Evolutionary conservation across 257 asterid species (phyloP), one percentile per base, ranked within the genome.

Genomic region (Lycium barbarum): DNA sequence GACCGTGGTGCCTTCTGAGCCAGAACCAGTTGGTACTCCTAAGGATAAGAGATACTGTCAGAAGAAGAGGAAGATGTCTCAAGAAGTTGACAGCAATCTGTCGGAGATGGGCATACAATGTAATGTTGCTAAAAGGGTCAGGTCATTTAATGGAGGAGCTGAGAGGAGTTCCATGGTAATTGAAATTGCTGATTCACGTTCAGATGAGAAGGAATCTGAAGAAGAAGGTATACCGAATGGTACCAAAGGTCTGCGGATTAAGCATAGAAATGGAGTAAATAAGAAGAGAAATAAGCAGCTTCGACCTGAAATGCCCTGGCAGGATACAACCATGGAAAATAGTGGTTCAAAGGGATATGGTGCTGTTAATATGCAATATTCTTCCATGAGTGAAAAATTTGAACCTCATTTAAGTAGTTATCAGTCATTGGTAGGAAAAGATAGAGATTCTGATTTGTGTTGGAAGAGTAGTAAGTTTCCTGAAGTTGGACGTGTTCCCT

Each of bases 41-140:
- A 51, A 53, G 82, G 65, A 78, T 33, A 78, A 78, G 82, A 54
- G 63, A 78, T 53, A 17, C 17, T 92, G 90, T 73, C 88, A 84
- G 58, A 90, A 89, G 87, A 95, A 93, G 88, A 86, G 91, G 83
- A 92, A 85, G 89, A 33, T 81, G 35, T 67, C 84, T 71, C 88
- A 20, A 80, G 92, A 86, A 71, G 93, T 90, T 65, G 91, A 91
- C 58, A 59, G 66, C 81, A 90, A 82, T 82, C 33, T 78, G 49
- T 45, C 40, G 35, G 90, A 74, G 83, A 58, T 49, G 35, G 74
- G 40, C 8, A 83, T 61, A 83, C 89, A 84, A n/a, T 80, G 58
- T 45, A 84, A 87, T 68, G 4, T 82, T 10, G 74, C 84, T 40
- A 93, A 91, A 87, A 85, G 86, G 85, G 80, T n/a, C 63, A 90